These are phyloP conservation scores for Nicotiana attenuata DNA, from an alignment of 257 asterid genomes.

Conservation along the genomic window DNA sequence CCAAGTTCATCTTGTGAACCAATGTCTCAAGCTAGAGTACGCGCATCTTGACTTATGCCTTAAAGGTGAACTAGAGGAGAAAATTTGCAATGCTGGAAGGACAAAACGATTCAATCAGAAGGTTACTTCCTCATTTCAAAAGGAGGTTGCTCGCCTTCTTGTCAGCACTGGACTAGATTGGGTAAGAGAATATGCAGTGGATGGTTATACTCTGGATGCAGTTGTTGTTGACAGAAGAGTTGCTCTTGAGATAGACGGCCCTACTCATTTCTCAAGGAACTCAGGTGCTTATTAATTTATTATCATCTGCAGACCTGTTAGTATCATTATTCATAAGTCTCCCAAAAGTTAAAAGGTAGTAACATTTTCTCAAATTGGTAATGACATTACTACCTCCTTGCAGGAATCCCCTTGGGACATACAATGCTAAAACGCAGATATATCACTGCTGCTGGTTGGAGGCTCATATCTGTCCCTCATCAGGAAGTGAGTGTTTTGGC, in stretches of 20 bases:
- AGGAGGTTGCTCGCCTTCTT: constrained; percentile 89
- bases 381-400: constrained; percentile 15
- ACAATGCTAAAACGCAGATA: constrained; percentile 82
- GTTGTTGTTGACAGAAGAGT: constrained; percentile 64
- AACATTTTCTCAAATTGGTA: not conserved
- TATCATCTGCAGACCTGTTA: not conserved
- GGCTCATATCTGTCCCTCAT: constrained; percentile 56
- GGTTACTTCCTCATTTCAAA: constrained; percentile 84
- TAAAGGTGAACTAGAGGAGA: constrained; percentile 52
- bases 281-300: constrained; percentile 37
- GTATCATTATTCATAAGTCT: not conserved
- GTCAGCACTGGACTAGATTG: constrained; percentile 88
- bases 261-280: constrained; percentile 95
- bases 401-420: constrained; percentile 82
- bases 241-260: constrained; percentile 93
- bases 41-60: constrained; percentile 55
- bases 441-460: constrained; percentile 88
- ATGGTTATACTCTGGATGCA: constrained; percentile 87
- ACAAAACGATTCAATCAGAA: constrained; percentile 76
- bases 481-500: constrained; percentile 63
- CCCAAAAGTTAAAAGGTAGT: not conserved
- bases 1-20: constrained; percentile 71
- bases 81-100: constrained; percentile 54
- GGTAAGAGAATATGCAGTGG: constrained; percentile 68
- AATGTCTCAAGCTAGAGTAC: constrained; percentile 66